Evolutionary conservation across 192 early-diverging fungal genomes (phyloP), one percentile per base, ranked within the genome.

Genomic region (Mortierella hygrophila): DNA sequence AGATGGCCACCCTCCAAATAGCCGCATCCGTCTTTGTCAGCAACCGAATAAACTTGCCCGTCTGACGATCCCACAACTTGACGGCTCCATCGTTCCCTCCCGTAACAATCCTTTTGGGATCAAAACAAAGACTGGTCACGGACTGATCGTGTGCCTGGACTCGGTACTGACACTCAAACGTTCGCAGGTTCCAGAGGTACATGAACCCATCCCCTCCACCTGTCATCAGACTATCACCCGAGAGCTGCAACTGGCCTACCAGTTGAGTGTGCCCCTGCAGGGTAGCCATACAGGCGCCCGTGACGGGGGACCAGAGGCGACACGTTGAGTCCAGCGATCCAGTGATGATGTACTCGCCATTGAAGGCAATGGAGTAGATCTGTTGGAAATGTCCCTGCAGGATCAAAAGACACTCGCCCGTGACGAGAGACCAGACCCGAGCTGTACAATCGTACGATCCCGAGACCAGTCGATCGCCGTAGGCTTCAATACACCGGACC

Each of bases 71-170:
- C 98, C 98, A 99, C 40, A 99, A 85, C 80, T 99, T 99, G 73
- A 99, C 93, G 0, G 95, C 96, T 0, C 95, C 95, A 80, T 98
- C 98, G 35, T 96, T 96, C 0, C 92, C 92, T 35, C 98, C 98
- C 5, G 95, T 96, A n/a, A 99, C 94, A 68, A 99, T 95, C 38
- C 97, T 95, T 42, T 94, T 92, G 68, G 93, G 91, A 80, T 99
- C 98, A 86, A 97, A 97, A 87, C 99, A 97, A 81, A 99, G 95
- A 80, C 98, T 98, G 5, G 98, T 99, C 42, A 99, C 98, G 2
- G 98, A 97, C 52, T 90, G 95, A 88, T 97, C 88, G 82, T 91
- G 89, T 74, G 94, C 85, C 87, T 91, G 94, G 84, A 97, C 78
- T 87, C 94, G 75, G 87, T 95, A 83, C 77, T 91, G 52, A 90